phyloP scores from a whole-genome alignment of 352 stramenopile genomes.

The Elongisporangium undulatum region DNA sequence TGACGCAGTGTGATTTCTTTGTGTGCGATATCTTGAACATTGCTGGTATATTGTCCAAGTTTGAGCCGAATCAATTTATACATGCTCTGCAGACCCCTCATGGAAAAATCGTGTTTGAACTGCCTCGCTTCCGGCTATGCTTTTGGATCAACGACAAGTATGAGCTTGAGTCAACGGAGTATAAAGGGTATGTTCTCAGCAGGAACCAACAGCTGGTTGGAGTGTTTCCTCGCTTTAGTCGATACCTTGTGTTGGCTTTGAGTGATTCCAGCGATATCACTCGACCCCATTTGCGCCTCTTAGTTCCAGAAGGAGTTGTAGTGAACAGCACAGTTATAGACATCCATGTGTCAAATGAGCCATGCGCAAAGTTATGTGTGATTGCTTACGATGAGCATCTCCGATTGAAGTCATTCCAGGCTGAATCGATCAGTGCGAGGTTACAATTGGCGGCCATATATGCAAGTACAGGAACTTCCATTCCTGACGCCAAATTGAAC shows the following conservation, averaged over 20 bases:
- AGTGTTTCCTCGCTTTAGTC: constrained; percentile 28
- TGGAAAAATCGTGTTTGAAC: constrained; percentile 22
- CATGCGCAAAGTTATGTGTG: constrained; percentile 10
- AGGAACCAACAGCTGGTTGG: constrained; percentile 32
- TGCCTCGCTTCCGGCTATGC: constrained; percentile 34
- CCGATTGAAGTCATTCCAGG: constrained; percentile 24
- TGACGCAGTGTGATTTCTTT: not conserved
- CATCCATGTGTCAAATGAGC: constrained; percentile 8
- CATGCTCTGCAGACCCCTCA: constrained; percentile 17
- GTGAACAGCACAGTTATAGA: constrained; percentile 5
- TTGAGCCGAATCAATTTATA: constrained; percentile 30
- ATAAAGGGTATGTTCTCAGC: constrained; percentile 34
- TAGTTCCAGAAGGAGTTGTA: constrained; percentile 30
- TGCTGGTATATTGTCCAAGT: constrained; percentile 25
- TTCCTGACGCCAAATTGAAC: constrained; percentile 22
- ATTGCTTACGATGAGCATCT: constrained; percentile 28
- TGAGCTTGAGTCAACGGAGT: constrained; percentile 24
- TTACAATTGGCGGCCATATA: constrained; percentile 40
- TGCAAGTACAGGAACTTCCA: constrained; percentile 12
- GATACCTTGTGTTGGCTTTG: constrained; percentile 29
- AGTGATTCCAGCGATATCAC: constrained; percentile 9
- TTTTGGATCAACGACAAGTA: constrained; percentile 19
- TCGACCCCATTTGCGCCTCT: constrained; percentile 14
- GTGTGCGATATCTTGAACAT: not conserved
- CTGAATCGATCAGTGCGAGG: constrained; percentile 29